A percentile compares a stretch with the other conserved stretches of the same genome.
Evolutionary conservation across 176 grass and related monocot species (phyloP).

Genomic region (Ananas comosus): DNA sequence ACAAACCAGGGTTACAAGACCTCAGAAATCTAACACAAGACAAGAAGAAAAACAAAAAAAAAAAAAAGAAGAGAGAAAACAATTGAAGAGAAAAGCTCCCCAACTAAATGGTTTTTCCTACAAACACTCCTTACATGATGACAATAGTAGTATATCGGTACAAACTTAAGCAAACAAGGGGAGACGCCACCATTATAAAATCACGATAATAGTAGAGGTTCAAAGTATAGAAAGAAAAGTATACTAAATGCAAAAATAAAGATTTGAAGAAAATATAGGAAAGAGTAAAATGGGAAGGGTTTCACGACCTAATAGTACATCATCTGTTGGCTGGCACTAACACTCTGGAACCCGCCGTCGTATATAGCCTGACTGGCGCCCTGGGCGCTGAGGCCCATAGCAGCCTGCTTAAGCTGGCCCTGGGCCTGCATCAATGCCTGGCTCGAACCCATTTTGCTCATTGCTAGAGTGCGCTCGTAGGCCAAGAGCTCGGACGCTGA

Average conservation of each 20-base stretch:
- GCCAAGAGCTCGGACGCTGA: constrained; percentile 51
- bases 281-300: background rate
- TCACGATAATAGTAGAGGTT: background rate
- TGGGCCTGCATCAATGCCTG: constrained; percentile 41
- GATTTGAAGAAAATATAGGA: background rate
- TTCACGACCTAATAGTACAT: constrained; percentile 65
- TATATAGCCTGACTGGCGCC: constrained; percentile 73
- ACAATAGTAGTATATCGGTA: background rate
- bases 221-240: background rate
- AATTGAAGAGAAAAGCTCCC: background rate
- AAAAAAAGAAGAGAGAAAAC: background rate
- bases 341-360: constrained; percentile 59
- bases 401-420: constrained; percentile 70
- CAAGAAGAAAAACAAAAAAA: background rate
- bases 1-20: too few relatives aligned
- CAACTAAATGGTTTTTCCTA: background rate
- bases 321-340: constrained; percentile 50
- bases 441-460: constrained; percentile 54
- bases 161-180: background rate
- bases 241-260: background rate
- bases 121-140: background rate
- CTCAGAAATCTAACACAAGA: background rate
- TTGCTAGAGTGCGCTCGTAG: constrained; percentile 60
- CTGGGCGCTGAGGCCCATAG: constrained; percentile 39
- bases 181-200: background rate